Base-by-base conservation (phyloP, 139 green algal genomes). In the Tetradesmus obliquus region DNA sequence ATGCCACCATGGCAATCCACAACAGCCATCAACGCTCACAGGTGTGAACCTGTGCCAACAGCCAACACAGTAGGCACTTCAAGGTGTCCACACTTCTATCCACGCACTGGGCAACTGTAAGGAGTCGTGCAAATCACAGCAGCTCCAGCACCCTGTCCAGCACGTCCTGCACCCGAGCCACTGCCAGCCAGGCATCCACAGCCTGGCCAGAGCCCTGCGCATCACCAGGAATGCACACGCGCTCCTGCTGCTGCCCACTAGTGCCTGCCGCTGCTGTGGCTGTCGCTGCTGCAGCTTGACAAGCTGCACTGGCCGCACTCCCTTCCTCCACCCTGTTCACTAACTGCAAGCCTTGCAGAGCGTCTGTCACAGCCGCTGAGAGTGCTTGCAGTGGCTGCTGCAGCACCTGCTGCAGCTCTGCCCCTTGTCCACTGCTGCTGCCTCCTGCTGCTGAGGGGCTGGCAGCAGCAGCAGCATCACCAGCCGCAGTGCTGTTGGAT, bases 181-280 rank as follows among this genome's bases (percentile, higher is more conserved):
- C 76, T 81, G 88, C 88, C 76, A 91, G 57, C 88, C 88, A 91
- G 3, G 88, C 88, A 71, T 91, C 88, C 19, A 91, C 88, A 66
- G 76, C 74, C 7, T 87, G 88, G 6, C 88, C 88, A 62, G 55
- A n/a, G 24, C 88, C 88, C 54, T 45, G 17, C 24, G 88, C 88
- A 69, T 86, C 88, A 32, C 88, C 88, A 71, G 32, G 74, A 22
- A 87, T 58, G 17, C 32, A 55, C 55, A 82, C 32, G 1, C 32
- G 88, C 55, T 87, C n/a, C 13, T 87, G 24, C 19, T 76, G 24
- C 55, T 62, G 32, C 53, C 1, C 5, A 3, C 54, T 79, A 55
- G 5, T 91, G 74, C 53, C 22, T 5, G 7, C 32, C 32, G 3
- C 81, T 24, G 5, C 81, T 32, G 53, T 20, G 66, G 53, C 54